Percentiles rank a stretch among this genome's conserved stretches.
Conservation (phyloP, 2,329 filamentous ascomycete species). For the Xylariaceae sp. region DNA sequence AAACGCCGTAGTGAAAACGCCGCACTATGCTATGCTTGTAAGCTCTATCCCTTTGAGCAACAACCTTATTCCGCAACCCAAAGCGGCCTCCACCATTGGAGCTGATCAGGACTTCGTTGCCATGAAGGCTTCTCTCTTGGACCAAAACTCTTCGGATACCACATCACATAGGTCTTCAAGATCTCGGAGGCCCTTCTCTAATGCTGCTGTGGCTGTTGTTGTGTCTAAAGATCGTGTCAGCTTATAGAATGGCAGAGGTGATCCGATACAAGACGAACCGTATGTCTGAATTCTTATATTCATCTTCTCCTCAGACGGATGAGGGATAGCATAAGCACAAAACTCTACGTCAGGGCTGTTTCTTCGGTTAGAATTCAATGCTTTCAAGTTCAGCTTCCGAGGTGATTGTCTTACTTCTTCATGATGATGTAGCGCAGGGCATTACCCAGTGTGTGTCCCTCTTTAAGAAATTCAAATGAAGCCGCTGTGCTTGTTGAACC, state of each 20-base stretch:
- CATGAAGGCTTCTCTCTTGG: constrained; percentile 58
- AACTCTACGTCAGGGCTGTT: constrained; percentile 93
- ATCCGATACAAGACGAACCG: constrained; percentile 50
- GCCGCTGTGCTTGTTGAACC: constrained; percentile 83
- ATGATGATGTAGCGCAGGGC: constrained; percentile 92
- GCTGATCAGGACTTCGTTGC: constrained; percentile 7
- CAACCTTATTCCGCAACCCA: not conserved
- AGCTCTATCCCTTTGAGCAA: constrained; percentile 4
- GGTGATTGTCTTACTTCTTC: constrained; percentile 71
- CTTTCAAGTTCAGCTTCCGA: not conserved
- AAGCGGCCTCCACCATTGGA: not conserved
- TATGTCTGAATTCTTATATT: constrained; percentile 97
- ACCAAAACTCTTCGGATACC: constrained; percentile 82
- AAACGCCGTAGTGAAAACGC: constrained; percentile 32
- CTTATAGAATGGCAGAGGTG: not conserved
- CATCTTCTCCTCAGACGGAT: constrained; percentile 95
- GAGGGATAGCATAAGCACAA: constrained; percentile 95
- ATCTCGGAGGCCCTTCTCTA: constrained; percentile 86
- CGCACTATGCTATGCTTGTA: constrained; percentile 20
- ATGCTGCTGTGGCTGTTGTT: constrained; percentile 73
- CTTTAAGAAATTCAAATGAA: constrained; percentile 88
- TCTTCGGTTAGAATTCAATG: constrained; percentile 39
- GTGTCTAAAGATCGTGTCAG: constrained; percentile 50
- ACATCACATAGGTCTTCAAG: constrained; percentile 90
- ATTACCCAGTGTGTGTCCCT: constrained; percentile 95